Base-by-base conservation (phyloP, 768 basidiomycete genomes). In the Leccinum disarticulatum region DNA sequence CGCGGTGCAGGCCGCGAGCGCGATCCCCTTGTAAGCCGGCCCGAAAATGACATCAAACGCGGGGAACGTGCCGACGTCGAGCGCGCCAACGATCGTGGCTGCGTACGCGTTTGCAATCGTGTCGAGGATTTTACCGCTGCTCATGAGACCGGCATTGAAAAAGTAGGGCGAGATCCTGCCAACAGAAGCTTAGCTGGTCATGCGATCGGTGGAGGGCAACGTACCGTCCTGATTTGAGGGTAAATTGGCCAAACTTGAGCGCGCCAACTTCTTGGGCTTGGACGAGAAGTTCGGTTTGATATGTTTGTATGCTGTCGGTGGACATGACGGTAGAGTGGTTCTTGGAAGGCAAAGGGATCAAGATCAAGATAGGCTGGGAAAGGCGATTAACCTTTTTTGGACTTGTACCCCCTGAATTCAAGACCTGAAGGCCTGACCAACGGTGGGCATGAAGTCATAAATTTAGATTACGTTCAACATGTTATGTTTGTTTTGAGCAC, bases 11-110 rank as follows among this genome's bases (percentile, higher is more conserved):
- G 95, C 90, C 0, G 95, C 95, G 54, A 99, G 86, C 0, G 95
- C 83, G 69, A 98, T 98, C 27, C 94, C 96, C 77, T 98, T 98
- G 79, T 98, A 98, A 3, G 96, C 95, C 1, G 96, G 96, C 0
- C 96, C 96, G 66, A 98, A 97, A 35, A 98, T 81, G 49, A 98
- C 83, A 65, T 96, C 92, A 66, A 95, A 86, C 28, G 68, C 50
- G 1, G 79, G 76, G 6, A 81, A 58, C 10, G 53, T 67, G 43
- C 25, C 64, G 54, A 63, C 62, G 6, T 71, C 66, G 49, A 71
- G 56, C 46, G 79, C 76, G 8, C 78, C 75, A 0, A 90, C 82
- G 68, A 98, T 91, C 13, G 91, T 88, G 1, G 86, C 75, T 3
- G 96, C 93, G 66, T 95, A 98, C 4, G 95, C 92, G 3, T 82